Conservation (phyloP, 768 basidiomycete genomes). For the Termitomyces sp. region DNA sequence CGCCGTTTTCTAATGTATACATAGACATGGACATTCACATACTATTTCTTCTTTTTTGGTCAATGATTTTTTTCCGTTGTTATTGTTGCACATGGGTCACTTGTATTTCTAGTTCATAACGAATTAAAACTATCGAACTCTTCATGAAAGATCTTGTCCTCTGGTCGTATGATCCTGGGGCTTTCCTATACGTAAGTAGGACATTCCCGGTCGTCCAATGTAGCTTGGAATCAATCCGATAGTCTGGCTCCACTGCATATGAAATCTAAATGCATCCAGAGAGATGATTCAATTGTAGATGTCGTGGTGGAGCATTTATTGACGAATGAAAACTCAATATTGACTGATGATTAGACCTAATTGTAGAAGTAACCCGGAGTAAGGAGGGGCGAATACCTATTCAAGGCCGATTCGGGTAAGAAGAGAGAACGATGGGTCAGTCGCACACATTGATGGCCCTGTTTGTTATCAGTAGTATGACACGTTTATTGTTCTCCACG, state of each 20-base stretch:
- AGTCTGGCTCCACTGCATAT: neutral
- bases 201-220: neutral
- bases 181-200: neutral
- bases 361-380: neutral
- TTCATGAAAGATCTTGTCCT: neutral
- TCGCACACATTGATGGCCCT: neutral
- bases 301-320: neutral
- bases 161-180: neutral
- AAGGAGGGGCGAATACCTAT: neutral
- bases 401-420: neutral
- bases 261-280: neutral
- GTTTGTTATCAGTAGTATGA: neutral
- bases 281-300: neutral
- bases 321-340: neutral
- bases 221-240: neutral
- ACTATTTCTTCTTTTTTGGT: neutral
- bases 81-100: constrained; percentile 4
- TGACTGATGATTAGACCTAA: neutral
- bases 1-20: neutral
- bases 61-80: neutral
- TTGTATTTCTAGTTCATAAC: constrained; percentile 6
- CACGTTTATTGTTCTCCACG: neutral
- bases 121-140: neutral
- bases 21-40: constrained; percentile 6
- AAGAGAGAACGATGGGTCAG: neutral